These are phyloP conservation scores for Cercophora samala DNA, from an alignment of 495 filamentous ascomycete species.

Conservation along the genomic window DNA sequence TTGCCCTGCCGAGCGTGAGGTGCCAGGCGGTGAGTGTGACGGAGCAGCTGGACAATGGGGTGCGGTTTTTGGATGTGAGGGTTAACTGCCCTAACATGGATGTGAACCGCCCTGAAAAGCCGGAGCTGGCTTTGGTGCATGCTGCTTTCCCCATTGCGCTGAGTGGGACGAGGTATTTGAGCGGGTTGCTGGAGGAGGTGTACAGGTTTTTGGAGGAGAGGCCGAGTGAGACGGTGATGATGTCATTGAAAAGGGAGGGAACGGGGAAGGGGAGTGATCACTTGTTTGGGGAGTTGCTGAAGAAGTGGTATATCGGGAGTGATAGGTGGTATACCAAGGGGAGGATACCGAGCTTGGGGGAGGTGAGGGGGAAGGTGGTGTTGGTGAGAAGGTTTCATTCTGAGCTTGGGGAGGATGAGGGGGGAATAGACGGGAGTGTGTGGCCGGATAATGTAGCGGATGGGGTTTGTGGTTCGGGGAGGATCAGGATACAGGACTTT, in stretches of 20 bases:
- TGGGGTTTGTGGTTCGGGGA: constrained; percentile 63
- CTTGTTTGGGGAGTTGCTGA: constrained; percentile 68
- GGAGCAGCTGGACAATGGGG: constrained; percentile 81
- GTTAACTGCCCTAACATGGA: constrained; percentile 42
- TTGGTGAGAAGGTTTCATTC: constrained; percentile 78
- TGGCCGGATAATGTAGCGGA: constrained; percentile 92
- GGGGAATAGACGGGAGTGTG: constrained; percentile 73
- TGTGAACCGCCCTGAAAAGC: constrained; percentile 23
- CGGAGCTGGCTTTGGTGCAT: constrained; percentile 56
- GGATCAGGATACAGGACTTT: constrained; percentile 89
- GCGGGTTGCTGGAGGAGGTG: constrained; percentile 63
- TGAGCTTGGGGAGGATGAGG: constrained; percentile 63
- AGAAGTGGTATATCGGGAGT: constrained; percentile 72
- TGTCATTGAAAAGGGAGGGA: constrained; percentile 90
- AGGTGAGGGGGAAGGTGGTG: constrained; percentile 78
- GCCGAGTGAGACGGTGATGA: constrained; percentile 76
- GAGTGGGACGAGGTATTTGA: constrained; percentile 63
- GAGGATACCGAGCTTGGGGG: constrained; percentile 75
- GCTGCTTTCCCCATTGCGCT: constrained; percentile 47
- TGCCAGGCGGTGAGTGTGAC: constrained; percentile 79
- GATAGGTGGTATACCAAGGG: constrained; percentile 73
- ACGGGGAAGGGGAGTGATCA: constrained; percentile 75
- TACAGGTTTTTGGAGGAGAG: constrained; percentile 73
- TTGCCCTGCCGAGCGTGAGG: constrained; percentile 85
- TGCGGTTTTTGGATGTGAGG: constrained; percentile 92